These are phyloP conservation scores for Boletales sp. DNA, from an alignment of 768 basidiomycete species.

Conservation along the genomic window DNA sequence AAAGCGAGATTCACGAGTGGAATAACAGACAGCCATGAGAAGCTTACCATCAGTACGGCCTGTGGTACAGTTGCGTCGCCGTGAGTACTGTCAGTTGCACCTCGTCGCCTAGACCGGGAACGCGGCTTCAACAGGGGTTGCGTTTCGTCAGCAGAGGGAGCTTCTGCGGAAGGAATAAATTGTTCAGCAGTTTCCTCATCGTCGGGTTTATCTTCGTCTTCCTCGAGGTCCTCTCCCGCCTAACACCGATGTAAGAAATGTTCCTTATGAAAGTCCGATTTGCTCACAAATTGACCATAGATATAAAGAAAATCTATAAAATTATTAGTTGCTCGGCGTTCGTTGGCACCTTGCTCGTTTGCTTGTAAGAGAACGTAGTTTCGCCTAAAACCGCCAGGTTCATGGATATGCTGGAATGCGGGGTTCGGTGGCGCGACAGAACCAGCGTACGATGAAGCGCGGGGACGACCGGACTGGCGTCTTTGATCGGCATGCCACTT, in stretches of 20 bases:
- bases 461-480: constrained; percentile 55
- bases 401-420: constrained; percentile 88
- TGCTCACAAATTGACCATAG: constrained; percentile 92
- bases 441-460: constrained; percentile 69
- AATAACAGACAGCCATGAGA: background rate
- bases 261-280: background rate
- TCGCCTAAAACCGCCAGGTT: constrained; percentile 91
- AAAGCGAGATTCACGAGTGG: background rate
- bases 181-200: constrained; percentile 49
- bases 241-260: constrained; percentile 26
- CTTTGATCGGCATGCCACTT: constrained; percentile 86
- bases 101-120: constrained; percentile 53
- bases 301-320: constrained; percentile 94
- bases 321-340: constrained; percentile 67
- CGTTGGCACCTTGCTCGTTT: constrained; percentile 59
- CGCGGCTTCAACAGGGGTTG: constrained; percentile 53
- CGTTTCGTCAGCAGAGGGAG: constrained; percentile 37
- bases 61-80: constrained; percentile 91
- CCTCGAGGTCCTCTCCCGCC: constrained; percentile 91
- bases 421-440: constrained; percentile 56
- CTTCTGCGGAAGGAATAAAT: constrained; percentile 7
- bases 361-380: constrained; percentile 80
- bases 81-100: constrained; percentile 54
- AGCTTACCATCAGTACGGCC: constrained; percentile 85
- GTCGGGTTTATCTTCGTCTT: constrained; percentile 68